These are phyloP conservation scores for Talaromyces thailandensis DNA, from an alignment of 495 filamentous ascomycete species.

Conservation along the genomic window DNA sequence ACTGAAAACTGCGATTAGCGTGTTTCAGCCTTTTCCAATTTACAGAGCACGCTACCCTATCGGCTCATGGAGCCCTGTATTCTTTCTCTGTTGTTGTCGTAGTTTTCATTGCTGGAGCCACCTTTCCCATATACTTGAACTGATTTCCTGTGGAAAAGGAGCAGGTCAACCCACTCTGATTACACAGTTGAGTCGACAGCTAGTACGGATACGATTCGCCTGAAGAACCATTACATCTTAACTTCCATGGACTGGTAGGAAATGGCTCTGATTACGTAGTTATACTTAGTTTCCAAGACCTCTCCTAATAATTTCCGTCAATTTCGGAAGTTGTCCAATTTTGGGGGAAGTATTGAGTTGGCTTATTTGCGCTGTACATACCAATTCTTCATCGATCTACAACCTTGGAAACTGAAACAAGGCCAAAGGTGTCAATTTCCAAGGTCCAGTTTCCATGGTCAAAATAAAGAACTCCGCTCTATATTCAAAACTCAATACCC, in stretches of 20 bases:
- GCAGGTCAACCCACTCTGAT: conserved; percentile 31
- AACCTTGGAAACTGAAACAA: not conserved
- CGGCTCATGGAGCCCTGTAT: conserved; percentile 19
- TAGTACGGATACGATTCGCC: not conserved
- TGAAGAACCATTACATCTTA: not conserved
- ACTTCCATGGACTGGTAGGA: not conserved
- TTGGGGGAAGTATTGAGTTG: not conserved
- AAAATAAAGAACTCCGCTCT: not conserved
- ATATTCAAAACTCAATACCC: not conserved
- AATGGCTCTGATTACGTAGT: not conserved
- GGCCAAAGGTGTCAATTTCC: not conserved
- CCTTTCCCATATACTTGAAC: conserved; percentile 41
- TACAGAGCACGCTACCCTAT: conserved; percentile 17
- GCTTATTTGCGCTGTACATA: not conserved
- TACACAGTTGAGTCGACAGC: not conserved
- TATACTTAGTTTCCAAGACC: not conserved
- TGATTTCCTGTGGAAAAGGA: conserved; percentile 27
- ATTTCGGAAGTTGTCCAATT: not conserved
- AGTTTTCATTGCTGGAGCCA: conserved; percentile 27
- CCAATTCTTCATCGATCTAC: not conserved
- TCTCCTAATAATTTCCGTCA: not conserved
- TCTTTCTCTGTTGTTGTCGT: conserved; percentile 38
- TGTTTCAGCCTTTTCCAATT: conserved; percentile 14
- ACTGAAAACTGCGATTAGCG: conserved; percentile 16
- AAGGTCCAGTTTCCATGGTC: not conserved